phyloP scores from a whole-genome alignment of 192 early-diverging fungal genomes.

The Entrophospora sp. region DNA sequence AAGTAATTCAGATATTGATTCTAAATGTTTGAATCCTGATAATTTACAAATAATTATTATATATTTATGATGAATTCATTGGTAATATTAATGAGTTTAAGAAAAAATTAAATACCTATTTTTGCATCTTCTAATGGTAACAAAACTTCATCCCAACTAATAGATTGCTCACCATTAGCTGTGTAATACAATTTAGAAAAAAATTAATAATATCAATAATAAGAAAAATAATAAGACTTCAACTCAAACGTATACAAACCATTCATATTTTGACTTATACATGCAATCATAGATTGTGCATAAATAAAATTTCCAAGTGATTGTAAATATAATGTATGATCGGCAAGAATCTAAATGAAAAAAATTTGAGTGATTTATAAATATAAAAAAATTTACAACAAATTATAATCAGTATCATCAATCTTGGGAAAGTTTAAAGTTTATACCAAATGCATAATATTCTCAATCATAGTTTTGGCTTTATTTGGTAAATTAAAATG shows the following conservation, averaged over 20 bases:
- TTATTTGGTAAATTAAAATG: conserved; percentile 8
- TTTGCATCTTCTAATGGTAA: background rate
- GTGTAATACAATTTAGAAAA: background rate
- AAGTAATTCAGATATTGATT: conserved; percentile 13
- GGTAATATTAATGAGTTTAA: background rate
- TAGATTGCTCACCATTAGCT: conserved; percentile 1
- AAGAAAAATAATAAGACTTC: no score
- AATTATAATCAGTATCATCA: background rate
- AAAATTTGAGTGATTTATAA: background rate
- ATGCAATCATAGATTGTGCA: conserved; percentile 10
- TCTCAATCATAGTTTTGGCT: conserved; percentile 15
- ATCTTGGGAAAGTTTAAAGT: background rate
- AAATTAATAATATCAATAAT: no score
- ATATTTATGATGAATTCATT: background rate
- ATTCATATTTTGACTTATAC: conserved; percentile 2
- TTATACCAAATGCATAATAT: conserved; percentile 14
- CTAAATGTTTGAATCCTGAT: conserved; percentile 2
- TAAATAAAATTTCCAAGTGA: conserved; percentile 13
- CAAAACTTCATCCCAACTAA: background rate
- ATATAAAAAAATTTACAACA: background rate
- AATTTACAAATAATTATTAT: background rate
- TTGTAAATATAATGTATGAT: conserved; percentile 17
- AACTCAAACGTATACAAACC: background rate
- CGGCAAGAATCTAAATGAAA: conserved; percentile 9
- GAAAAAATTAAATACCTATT: background rate